phyloP scores from a whole-genome alignment of 176 grass and related monocot genomes.

The Miscanthus lutarioriparius region DNA sequence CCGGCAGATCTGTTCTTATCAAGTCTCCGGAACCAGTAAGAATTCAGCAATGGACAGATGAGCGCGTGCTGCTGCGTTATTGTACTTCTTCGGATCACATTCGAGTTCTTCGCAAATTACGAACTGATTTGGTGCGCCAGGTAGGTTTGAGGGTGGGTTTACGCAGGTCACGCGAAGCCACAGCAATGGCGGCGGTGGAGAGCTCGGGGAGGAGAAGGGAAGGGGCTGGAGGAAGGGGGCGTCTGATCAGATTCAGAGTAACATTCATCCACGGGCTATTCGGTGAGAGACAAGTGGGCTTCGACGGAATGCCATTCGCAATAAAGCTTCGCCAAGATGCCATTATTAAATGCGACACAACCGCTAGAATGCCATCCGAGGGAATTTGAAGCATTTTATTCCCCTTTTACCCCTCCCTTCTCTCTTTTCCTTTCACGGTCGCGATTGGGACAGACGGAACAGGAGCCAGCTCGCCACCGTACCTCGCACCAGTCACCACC shows the following conservation, averaged over 20 bases:
- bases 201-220: neutral
- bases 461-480: no score
- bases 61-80: conserved; percentile 17
- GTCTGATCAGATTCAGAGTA: conserved; percentile 6
- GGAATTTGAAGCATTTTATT: no score
- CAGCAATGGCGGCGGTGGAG: conserved; percentile 31
- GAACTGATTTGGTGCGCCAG: conserved; percentile 2
- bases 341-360: no score
- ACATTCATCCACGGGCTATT: no score
- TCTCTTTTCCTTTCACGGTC: no score
- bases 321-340: no score
- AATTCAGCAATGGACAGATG: neutral
- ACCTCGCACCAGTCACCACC: no score
- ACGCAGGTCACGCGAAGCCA: conserved; percentile 12
- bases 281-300: no score
- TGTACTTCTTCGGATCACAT: conserved; percentile 34
- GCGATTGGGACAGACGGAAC: no score
- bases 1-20: conserved; percentile 44
- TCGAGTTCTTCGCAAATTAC: conserved; percentile 28
- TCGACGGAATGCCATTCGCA: no score
- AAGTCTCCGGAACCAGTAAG: neutral
- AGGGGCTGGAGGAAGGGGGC: neutral
- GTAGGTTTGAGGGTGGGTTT: neutral
- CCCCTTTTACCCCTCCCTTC: no score
- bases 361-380: no score